Evolutionary conservation across 768 basidiomycete species (phyloP), one percentile per base, ranked within the genome.

Genomic region (Agrocybe chaxingu): DNA sequence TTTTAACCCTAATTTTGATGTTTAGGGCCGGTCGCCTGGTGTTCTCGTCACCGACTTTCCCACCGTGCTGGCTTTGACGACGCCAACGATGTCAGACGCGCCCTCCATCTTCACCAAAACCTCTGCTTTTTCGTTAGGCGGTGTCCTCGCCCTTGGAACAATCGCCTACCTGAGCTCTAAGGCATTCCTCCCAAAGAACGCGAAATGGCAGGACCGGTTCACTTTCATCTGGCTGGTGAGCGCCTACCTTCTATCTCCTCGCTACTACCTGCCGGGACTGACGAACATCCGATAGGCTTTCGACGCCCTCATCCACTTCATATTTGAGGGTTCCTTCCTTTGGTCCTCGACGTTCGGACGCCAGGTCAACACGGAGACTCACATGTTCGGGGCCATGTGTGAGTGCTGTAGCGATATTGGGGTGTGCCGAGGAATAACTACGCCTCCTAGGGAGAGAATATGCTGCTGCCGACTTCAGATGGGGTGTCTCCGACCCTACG

Each of bases 171-270:
- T 69, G n/a, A 79, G 73, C 0, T 72, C 85, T 1, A 79, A 79
- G 32, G 48, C 61, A n/a, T 69, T 85, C 12, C 70, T 91, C 7
- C 84, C 88, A 1, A 82, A 80, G 62, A 77, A 80, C 48, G 81
- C 81, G 18, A 70, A 75, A 19, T 79, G 77, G 76, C 78, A 81
- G 55, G 87, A 91, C 61, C 72, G 71, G 50, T 80, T 76, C 54
- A 82, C 86, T 8, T 92, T 89, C 67, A 79, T 90, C 42, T 91
- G 89, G 89, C 71, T 91, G 58, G 87, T 88, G 57, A 59, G 79
- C 70, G 24, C 24, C 24, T 7, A 9, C 8, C 18, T 53, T 41
- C 13, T 7, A 29, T 3, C 13, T 18, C 11, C 39, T 39, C 29
- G 12, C 13, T 8, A 30, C 9, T 37, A 12, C 5, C 3, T 54